Evolutionary conservation across 805 yeast species (phyloP).

Genomic region (Brettanomyces sp.): DNA sequence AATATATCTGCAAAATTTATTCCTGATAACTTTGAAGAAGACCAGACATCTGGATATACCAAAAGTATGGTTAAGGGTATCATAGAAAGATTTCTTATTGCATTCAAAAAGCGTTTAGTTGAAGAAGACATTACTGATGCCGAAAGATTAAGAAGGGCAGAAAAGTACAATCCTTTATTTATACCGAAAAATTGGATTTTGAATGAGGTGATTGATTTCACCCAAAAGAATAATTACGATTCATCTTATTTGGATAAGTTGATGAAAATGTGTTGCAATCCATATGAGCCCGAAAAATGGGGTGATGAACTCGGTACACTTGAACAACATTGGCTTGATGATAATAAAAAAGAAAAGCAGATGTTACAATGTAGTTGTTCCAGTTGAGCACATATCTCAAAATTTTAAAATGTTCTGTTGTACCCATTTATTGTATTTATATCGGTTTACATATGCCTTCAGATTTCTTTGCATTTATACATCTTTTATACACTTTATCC

Average conservation of each 20-base stretch:
- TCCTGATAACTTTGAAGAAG: constrained; percentile 20
- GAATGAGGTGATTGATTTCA: constrained; percentile 63
- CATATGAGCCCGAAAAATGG: constrained; percentile 64
- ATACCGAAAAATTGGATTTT: constrained; percentile 81
- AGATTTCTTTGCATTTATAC: no score
- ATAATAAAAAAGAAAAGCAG: constrained; percentile 41
- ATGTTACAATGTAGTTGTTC: constrained; percentile 77
- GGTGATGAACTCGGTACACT: constrained; percentile 53
- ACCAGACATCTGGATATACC: constrained; percentile 14
- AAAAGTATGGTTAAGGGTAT: constrained; percentile 32
- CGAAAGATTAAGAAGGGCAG: constrained; percentile 33
- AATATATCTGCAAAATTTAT: constrained; percentile 18
- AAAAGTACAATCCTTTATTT: constrained; percentile 61
- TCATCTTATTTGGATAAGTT: constrained; percentile 47
- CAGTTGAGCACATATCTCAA: constrained; percentile 12
- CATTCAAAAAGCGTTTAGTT: constrained; percentile 33
- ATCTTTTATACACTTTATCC: no score
- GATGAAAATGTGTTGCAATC: constrained; percentile 62
- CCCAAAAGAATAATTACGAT: constrained; percentile 45
- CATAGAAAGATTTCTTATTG: constrained; percentile 42
- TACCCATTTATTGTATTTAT: not conserved
- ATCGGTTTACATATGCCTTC: no score
- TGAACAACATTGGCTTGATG: constrained; percentile 42
- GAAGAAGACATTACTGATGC: constrained; percentile 26
- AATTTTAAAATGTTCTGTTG: not conserved